Base-by-base conservation (phyloP, 202 grass and related monocot genomes). In the Schoenoplectus tabernaemontani region DNA sequence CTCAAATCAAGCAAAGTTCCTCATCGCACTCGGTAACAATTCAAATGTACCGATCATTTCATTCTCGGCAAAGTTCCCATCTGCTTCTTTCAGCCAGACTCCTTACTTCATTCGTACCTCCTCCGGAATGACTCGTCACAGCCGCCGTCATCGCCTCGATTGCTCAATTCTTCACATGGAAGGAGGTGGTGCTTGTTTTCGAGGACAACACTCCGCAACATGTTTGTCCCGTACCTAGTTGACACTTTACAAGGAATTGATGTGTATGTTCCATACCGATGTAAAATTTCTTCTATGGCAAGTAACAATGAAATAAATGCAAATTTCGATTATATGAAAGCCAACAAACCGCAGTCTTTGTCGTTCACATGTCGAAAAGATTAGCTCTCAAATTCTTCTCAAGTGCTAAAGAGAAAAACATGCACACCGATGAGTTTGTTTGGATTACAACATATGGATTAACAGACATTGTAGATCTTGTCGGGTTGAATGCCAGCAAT, bases 381-480 rank as follows among this genome's bases (percentile, higher is more conserved):
- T 80, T 86, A 16, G 81, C 60, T 22, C 44, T 66, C 6, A 59
- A 23, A 17, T 71, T 66, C 39, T 82, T 82, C 46, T 15, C 46
- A 17, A 28, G 10, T 38, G 79, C 44, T 56, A 68, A 66, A 30
- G 62, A 34, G 41, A 22, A 34, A 0, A 53, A 69, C 17, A 82
- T 82, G 79, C 30, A 4, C 38, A 53, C 10, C 16, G 30, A 54
- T 38, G 79, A 62, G 13, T 82, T 48, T 82, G 79, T 82, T 72
- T 82, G 79, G 79, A 70, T 82, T 68, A 66, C 62, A 3, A 82
- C 43, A 1, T 59, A 82, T 16, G 46, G 63, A 17, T 81, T 93
- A 69, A 97, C 88, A 28, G 88, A 90, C 81, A 63, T 93, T 20
- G 82, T 93, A 19, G 80, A 90, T 37, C 32, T 84, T 36, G 4